phyloP scores from a whole-genome alignment of 768 basidiomycete species.

The Amanita pallidorosea region DNA sequence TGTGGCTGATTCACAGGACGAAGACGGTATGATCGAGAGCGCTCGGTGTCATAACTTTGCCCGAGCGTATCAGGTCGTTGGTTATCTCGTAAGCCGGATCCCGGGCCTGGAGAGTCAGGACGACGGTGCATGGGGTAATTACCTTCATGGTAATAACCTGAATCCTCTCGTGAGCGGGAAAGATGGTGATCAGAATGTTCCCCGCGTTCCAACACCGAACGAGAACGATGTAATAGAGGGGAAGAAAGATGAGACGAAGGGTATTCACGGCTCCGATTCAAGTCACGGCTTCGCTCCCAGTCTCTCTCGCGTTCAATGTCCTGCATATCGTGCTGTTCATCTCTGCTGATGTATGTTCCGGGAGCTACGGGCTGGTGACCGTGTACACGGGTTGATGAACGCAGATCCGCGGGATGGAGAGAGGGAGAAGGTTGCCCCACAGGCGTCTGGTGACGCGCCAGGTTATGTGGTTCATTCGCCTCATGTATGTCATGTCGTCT shows the following conservation, averaged over 20 bases:
- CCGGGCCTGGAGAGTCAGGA: conserved; percentile 48
- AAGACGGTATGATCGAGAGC: conserved; percentile 37
- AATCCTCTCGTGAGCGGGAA: conserved; percentile 26
- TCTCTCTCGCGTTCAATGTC: conserved; percentile 30
- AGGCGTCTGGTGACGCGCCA: conserved; percentile 19
- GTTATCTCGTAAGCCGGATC: conserved; percentile 26
- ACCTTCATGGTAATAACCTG: conserved; percentile 24
- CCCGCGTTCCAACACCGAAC: conserved; percentile 18
- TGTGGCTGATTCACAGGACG: conserved; percentile 36
- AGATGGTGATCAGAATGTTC: conserved; percentile 22
- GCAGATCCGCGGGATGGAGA: conserved; percentile 21
- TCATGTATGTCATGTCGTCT: conserved; percentile 41
- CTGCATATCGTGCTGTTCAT: conserved; percentile 40
- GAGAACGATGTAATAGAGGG: conserved; percentile 26
- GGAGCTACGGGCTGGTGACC: conserved; percentile 61
- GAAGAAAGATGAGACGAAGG: conserved; percentile 25
- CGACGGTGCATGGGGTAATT: conserved; percentile 34
- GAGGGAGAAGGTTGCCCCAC: conserved; percentile 25
- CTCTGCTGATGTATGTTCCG: conserved; percentile 43
- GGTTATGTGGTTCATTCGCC: conserved; percentile 20
- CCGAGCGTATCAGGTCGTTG: conserved; percentile 42
- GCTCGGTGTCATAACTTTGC: conserved; percentile 41
- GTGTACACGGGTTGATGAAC: conserved; percentile 36
- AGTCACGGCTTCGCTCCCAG: conserved; percentile 29
- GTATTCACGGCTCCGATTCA: conserved; percentile 19